phyloP scores from a whole-genome alignment of 768 basidiomycete genomes.

The Rhodocollybia butyracea region DNA sequence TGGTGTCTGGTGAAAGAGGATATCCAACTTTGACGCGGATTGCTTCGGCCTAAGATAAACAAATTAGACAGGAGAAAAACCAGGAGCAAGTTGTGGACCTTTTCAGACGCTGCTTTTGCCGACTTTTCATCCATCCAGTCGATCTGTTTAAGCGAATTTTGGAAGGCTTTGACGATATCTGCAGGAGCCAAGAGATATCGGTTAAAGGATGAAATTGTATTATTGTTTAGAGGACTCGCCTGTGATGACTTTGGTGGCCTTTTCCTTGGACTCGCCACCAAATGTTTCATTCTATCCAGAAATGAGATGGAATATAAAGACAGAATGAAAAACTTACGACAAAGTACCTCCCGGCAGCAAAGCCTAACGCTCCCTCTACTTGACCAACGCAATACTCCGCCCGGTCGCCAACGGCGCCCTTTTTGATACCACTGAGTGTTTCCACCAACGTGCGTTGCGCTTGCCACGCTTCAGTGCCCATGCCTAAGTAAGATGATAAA shows the following conservation, averaged over 20 bases:
- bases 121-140: conserved; percentile 93
- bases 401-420: conserved; percentile 80
- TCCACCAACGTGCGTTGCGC: conserved; percentile 70
- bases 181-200: too few relatives aligned
- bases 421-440: conserved; percentile 77
- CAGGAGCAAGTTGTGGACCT: conserved; percentile 41
- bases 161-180: conserved; percentile 84
- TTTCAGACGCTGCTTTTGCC: conserved; percentile 77
- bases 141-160: conserved; percentile 65
- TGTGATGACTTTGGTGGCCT: conserved; percentile 80
- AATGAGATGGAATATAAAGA: too few relatives aligned
- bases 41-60: conserved; percentile 57
- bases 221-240: conserved; percentile 35
- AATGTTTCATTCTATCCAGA: conserved; percentile 84
- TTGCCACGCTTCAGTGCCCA: conserved; percentile 75
- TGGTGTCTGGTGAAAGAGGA: conserved; percentile 83
- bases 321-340: too few relatives aligned
- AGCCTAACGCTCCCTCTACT: conserved; percentile 78
- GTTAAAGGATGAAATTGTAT: too few relatives aligned
- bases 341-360: conserved; percentile 86
- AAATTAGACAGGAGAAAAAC: neutral
- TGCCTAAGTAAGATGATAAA: conserved; percentile 70
- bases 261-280: conserved; percentile 70
- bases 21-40: conserved; percentile 93
- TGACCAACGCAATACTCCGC: conserved; percentile 76